Percentiles rank a stretch among this genome's conserved stretches.
These are phyloP conservation scores for Hirschioporus abietinus DNA, from an alignment of 768 basidiomycete species.

Conservation along the genomic window DNA sequence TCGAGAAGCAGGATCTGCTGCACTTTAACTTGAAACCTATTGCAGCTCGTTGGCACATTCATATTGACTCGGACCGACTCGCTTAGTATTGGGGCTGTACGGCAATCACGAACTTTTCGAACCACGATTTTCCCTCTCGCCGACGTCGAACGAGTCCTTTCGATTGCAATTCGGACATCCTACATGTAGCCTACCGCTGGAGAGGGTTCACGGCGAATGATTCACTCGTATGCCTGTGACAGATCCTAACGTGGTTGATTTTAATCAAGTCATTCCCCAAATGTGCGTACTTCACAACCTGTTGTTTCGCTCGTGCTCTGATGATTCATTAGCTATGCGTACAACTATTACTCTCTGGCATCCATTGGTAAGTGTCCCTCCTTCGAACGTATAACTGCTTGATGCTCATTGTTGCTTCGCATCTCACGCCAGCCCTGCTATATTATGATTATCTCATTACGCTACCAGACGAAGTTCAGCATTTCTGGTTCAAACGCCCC, in stretches of 20 bases:
- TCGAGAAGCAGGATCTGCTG: no score
- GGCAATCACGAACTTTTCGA: no score
- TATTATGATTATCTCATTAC: constrained; percentile 1
- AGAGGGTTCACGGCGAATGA: not conserved
- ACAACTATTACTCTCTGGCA: not conserved
- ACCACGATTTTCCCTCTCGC: no score
- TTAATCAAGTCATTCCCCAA: not conserved
- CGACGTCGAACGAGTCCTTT: not conserved
- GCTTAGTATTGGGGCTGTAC: no score
- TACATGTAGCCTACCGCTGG: not conserved
- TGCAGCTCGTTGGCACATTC: no score
- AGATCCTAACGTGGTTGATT: not conserved
- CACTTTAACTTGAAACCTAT: no score
- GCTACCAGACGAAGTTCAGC: not conserved
- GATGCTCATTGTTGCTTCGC: not conserved
- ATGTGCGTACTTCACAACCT: not conserved
- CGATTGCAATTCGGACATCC: not conserved
- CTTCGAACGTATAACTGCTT: not conserved
- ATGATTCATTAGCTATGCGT: not conserved
- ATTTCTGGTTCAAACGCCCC: constrained; percentile 2
- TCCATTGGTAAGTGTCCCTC: not conserved
- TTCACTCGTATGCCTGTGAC: not conserved
- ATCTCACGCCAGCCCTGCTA: not conserved
- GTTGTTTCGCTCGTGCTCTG: no score
- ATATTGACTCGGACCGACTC: no score